phyloP scores from a whole-genome alignment of 495 filamentous ascomycete species.

The Friedmanniomyces endolithicus region DNA sequence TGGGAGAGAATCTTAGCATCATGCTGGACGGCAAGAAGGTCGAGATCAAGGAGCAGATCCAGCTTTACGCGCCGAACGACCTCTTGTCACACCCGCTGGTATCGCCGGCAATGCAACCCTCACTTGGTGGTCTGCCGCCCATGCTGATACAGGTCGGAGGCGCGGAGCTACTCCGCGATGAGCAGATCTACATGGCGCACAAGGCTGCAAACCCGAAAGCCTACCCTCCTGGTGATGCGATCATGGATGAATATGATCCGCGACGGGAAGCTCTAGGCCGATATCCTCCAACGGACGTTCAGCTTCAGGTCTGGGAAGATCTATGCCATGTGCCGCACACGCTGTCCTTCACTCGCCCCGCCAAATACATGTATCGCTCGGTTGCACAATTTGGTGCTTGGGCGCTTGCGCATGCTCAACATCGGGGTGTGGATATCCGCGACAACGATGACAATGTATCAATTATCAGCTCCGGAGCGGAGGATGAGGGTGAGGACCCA shows the following conservation, averaged over 20 bases:
- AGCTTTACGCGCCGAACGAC: slow-evolving; percentile 86
- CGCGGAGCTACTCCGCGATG: slow-evolving; percentile 78
- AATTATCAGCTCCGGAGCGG: slow-evolving; percentile 45
- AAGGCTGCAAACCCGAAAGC: slow-evolving; percentile 72
- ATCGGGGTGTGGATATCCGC: slow-evolving; percentile 61
- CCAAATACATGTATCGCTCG: slow-evolving; percentile 84
- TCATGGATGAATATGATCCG: slow-evolving; percentile 47
- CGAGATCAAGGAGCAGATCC: slow-evolving; percentile 80
- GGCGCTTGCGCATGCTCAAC: slow-evolving; percentile 73
- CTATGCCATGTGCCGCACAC: slow-evolving; percentile 86
- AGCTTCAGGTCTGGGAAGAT: slow-evolving; percentile 94
- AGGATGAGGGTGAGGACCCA: slow-evolving; percentile 31
- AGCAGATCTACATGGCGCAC: slow-evolving; percentile 89
- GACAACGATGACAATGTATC: slow-evolving; percentile 62
- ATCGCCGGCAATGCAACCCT: slow-evolving; percentile 72
- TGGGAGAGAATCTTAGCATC: slow-evolving; percentile 39
- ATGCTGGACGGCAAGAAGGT: slow-evolving; percentile 56
- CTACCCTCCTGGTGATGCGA: slow-evolving; percentile 55
- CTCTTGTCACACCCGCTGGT: slow-evolving; percentile 77
- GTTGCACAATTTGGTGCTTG: slow-evolving; percentile 88
- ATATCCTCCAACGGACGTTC: slow-evolving; percentile 75
- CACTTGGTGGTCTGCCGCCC: slow-evolving; percentile 78
- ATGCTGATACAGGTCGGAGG: slow-evolving; percentile 66
- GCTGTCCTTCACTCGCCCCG: slow-evolving; percentile 81
- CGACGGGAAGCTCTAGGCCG: slow-evolving; percentile 45